Evolutionary conservation across 2,329 filamentous ascomycete species (phyloP), one percentile per base, ranked within the genome.

Genomic region (Alternaria sp.): DNA sequence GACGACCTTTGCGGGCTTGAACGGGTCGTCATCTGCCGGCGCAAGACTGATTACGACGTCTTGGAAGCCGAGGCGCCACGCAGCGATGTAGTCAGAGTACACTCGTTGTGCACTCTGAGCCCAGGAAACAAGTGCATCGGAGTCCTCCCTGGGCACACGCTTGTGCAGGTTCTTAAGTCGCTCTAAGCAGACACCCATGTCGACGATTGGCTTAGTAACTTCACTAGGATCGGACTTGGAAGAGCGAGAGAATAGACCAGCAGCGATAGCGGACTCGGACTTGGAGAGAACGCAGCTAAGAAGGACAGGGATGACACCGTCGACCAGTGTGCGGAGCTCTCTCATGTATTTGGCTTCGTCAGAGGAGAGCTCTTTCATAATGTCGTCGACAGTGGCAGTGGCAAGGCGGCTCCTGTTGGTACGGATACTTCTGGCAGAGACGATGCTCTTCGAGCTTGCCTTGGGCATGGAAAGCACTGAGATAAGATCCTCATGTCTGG

Each of bases 21-120:
- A 81, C 87, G 77, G 72, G 43, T 88, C 85, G 51, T 90, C 88
- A 32, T 90, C 88, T 5, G 89, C 87, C 8, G 93, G 92, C 1
- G 93, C 93, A 32, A 98, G 88, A 76, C 97, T 98, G 71, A 99
- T 93, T 54, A 98, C 89, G 19, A 99, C 89, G 76, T 97, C 94
- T 74, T 97, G 92, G 79, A 98, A 99, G 1, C 96, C 96, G 51
- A 98, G 86, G 28, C 93, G 88, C 96, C 96, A 99, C 8, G 91
- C 90, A 74, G 89, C 89, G 30, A 98, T 85, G 77, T 98, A 99
- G 74, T 93, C 90, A 64, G 89, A 86, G 77, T 99, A 99, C 10
- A 95, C 87, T 59, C 90, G 89, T 49, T 92, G 88, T 1, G 93
- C 90, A 19, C 87, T 88, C 59, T 93, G 88, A 2, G 94, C 91